A percentile compares a stretch with the other conserved stretches of the same genome.
These are phyloP conservation scores for Pichia cactophila DNA, from an alignment of 1,139 yeast species.

Conservation along the genomic window DNA sequence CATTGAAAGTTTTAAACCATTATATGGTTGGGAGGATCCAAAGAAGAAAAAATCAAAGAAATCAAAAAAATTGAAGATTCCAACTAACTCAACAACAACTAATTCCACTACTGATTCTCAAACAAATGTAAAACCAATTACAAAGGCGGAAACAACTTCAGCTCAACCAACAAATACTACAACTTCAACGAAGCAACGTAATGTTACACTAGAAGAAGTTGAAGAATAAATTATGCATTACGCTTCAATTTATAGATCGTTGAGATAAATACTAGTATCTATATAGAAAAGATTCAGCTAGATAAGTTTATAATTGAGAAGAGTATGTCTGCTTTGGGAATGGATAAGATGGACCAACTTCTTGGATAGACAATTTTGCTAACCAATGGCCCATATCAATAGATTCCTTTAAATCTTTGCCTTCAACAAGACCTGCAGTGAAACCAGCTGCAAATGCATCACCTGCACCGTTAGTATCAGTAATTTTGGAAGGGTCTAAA, in stretches of 20 bases:
- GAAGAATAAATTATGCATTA: constrained; percentile 9
- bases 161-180: constrained; percentile 5
- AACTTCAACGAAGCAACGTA: constrained; percentile 18
- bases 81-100: background rate
- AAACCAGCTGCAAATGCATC: constrained; percentile 99
- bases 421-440: constrained; percentile 79
- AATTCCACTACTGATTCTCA: background rate
- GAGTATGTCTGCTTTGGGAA: constrained; percentile 61
- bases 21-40: constrained; percentile 74
- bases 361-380: constrained; percentile 85
- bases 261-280: background rate
- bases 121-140: background rate
- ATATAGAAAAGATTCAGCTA: background rate
- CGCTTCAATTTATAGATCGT: no score
- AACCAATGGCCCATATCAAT: constrained; percentile 95
- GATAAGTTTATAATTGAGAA: constrained; percentile 1
- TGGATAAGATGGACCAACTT: constrained; percentile 92
- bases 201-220: constrained; percentile 23
- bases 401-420: constrained; percentile 51
- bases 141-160: background rate
- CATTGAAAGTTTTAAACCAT: constrained; percentile 82
- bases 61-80: constrained; percentile 12
- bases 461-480: constrained; percentile 98
- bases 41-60: constrained; percentile 26
- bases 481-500: constrained; percentile 57